Percentiles rank a stretch among this genome's conserved stretches.
Evolutionary conservation across 176 grass and related monocot genomes (phyloP).

Genomic region (Zea mays): Zm-B73-REFERENCE-NAM-5.0 NC_050100.1:177378501-177379000

Average conservation of each 20-base stretch:
- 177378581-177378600: background rate
- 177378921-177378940: constrained; percentile 1
- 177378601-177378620: background rate
- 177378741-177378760: too few relatives aligned
- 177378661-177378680: constrained; percentile 3
- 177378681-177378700: constrained; percentile 1
- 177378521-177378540: constrained; percentile 12
- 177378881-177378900: too few relatives aligned
- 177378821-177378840: too few relatives aligned
- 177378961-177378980: constrained; percentile 9
- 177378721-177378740: too few relatives aligned
- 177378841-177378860: too few relatives aligned
- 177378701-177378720: background rate
- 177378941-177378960: constrained; percentile 11
- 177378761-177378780: too few relatives aligned
- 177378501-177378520: background rate
- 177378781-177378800: too few relatives aligned
- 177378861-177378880: too few relatives aligned
- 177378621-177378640: background rate
- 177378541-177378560: background rate
- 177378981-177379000: constrained; percentile 14
- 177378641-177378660: background rate
- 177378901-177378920: too few relatives aligned
- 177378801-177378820: too few relatives aligned
- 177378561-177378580: constrained; percentile 17